These are phyloP conservation scores for Gossypium laxum DNA, from an alignment of 441 rosid species.

Conservation along the genomic window DNA sequence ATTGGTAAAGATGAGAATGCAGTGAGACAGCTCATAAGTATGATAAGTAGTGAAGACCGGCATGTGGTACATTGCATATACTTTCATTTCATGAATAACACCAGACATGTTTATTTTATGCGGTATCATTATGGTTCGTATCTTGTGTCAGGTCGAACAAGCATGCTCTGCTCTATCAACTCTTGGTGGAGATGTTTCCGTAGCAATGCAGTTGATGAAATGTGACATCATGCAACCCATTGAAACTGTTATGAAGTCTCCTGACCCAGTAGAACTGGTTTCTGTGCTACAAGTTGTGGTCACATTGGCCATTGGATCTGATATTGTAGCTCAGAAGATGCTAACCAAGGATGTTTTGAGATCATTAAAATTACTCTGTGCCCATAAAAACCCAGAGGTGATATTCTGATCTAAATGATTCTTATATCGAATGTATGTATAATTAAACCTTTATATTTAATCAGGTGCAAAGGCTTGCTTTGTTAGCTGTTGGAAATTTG, in stretches of 20 bases:
- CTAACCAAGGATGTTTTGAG: conserved; percentile 67
- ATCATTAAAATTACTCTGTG: conserved; percentile 70
- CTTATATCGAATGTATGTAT: conserved; percentile 12
- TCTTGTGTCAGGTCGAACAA: conserved; percentile 70
- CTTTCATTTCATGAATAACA: conserved; percentile 12
- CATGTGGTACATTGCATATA: conserved; percentile 62
- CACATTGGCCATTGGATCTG: conserved; percentile 77
- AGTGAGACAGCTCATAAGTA: conserved; percentile 90
- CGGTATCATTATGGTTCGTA: conserved; percentile 19
- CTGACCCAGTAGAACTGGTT: conserved; percentile 59
- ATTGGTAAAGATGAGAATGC: conserved; percentile 98
- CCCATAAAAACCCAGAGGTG: conserved; percentile 70
- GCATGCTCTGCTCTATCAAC: conserved; percentile 89
- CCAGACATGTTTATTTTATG: conserved; percentile 5
- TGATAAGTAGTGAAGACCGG: conserved; percentile 86
- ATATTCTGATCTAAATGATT: conserved; percentile 21
- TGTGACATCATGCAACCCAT: conserved; percentile 93
- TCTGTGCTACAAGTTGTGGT: conserved; percentile 84
- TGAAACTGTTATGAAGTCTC: conserved; percentile 68
- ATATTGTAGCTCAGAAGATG: conserved; percentile 80
- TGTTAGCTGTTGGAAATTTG: conserved; percentile 86
- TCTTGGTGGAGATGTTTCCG: conserved; percentile 81
- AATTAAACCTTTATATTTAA: conserved; percentile 22
- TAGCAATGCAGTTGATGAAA: conserved; percentile 87
- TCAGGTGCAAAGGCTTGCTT: conserved; percentile 84